phyloP scores from a whole-genome alignment of 768 basidiomycete species.

The Boletellus sp. region DNA sequence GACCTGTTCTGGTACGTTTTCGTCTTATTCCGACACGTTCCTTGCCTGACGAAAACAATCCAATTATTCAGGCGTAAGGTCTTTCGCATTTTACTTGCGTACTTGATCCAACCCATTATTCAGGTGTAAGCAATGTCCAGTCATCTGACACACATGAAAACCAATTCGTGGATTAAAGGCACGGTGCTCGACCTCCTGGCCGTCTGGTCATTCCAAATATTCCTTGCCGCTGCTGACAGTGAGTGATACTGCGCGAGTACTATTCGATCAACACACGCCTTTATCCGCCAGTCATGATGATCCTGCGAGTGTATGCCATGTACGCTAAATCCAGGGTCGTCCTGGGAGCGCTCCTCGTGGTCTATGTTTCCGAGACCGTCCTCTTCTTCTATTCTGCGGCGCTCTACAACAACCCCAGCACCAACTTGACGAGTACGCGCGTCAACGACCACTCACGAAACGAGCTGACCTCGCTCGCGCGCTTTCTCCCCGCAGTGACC shows the following conservation, averaged over 20 bases:
- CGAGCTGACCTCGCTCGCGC: not conserved
- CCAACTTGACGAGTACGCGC: slow-evolving; percentile 12
- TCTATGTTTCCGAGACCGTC: slow-evolving; percentile 8
- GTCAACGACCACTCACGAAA: not conserved
- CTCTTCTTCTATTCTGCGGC: not conserved
- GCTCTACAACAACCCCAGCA: slow-evolving; percentile 4
- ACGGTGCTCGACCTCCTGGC: not conserved
- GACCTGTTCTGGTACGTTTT: slow-evolving; percentile 9
- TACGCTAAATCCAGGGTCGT: slow-evolving; percentile 14
- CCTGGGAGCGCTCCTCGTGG: slow-evolving; percentile 11
- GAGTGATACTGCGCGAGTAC: not conserved
- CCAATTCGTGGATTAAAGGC: slow-evolving; percentile 7
- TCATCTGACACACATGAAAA: not conserved
- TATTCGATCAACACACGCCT: not conserved
- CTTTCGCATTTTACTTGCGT: not conserved
- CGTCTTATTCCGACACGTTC: not conserved
- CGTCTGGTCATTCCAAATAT: slow-evolving; percentile 4
- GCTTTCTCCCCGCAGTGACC: slow-evolving; percentile 5
- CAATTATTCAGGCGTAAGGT: slow-evolving; percentile 14
- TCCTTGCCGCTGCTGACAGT: slow-evolving; percentile 18
- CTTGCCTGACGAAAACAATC: not conserved
- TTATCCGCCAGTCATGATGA: slow-evolving; percentile 17
- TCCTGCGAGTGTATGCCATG: slow-evolving; percentile 25
- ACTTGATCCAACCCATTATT: not conserved
- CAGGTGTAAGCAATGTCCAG: slow-evolving; percentile 13